Conservation (phyloP, 139 green algal genomes). For the Micractinium conductrix region DNA sequence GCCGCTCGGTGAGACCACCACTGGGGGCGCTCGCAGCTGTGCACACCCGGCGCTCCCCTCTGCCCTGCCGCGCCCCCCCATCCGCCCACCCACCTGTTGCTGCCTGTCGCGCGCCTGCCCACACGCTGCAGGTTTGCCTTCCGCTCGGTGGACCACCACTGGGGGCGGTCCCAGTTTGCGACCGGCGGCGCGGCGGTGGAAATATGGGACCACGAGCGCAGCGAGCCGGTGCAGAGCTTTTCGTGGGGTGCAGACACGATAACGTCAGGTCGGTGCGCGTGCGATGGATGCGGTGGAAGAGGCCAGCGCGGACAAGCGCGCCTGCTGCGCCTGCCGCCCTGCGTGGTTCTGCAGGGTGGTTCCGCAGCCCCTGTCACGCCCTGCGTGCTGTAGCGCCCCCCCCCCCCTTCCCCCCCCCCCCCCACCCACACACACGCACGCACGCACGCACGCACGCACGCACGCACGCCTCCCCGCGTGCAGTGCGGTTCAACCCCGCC, state of each 20-base stretch:
- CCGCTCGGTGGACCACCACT: conserved; percentile 90
- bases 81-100: neutral
- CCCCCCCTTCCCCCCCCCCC: neutral
- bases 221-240: conserved; percentile 87
- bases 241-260: conserved; percentile 93
- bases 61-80: neutral
- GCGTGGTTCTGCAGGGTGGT: too few species aligned
- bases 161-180: conserved; percentile 78
- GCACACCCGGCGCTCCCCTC: too few species aligned
- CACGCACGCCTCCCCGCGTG: neutral
- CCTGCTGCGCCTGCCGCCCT: too few species aligned
- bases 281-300: too few species aligned
- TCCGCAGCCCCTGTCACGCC: too few species aligned
- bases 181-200: conserved; percentile 87
- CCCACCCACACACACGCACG: neutral
- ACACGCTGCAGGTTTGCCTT: conserved; percentile 56
- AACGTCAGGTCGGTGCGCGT: conserved; percentile 75
- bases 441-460: too few species aligned
- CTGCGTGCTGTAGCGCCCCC: neutral
- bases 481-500: conserved; percentile 52
- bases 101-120: neutral
- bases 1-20: too few species aligned
- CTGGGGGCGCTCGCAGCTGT: too few species aligned
- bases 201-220: conserved; percentile 91
- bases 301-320: too few species aligned